These are phyloP conservation scores for Pseudogymnoascus sp. DNA, from an alignment of 2,329 filamentous ascomycete genomes.

Conservation along the genomic window DNA sequence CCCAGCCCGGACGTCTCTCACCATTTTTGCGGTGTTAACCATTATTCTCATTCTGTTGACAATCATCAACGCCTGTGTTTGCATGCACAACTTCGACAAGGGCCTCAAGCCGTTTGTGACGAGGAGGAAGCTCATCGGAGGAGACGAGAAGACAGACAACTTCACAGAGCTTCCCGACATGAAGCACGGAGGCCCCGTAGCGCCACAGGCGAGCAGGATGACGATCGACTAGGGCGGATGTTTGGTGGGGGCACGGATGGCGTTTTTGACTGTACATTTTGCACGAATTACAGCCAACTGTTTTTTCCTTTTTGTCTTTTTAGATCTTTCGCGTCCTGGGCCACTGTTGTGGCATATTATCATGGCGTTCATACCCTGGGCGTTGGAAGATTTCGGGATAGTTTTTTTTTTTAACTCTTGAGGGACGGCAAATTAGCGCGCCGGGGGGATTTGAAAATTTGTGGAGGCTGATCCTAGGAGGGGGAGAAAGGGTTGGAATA, in stretches of 20 bases:
- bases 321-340: slow-evolving; percentile 19
- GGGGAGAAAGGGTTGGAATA: not conserved
- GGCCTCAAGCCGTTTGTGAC: slow-evolving; percentile 83
- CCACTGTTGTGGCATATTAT: slow-evolving; percentile 24
- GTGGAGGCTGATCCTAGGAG: not conserved
- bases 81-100: slow-evolving; percentile 82
- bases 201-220: slow-evolving; percentile 37
- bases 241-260: not conserved
- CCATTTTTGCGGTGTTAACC: slow-evolving; percentile 88
- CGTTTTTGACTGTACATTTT: slow-evolving; percentile 20
- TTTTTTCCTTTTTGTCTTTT: slow-evolving; percentile 19
- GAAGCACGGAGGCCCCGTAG: slow-evolving; percentile 19
- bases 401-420: slow-evolving; percentile 17
- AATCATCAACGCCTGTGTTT: slow-evolving; percentile 77
- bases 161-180: slow-evolving; percentile 38
- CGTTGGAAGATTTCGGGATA: slow-evolving; percentile 20
- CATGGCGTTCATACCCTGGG: slow-evolving; percentile 25
- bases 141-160: slow-evolving; percentile 39
- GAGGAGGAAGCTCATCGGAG: slow-evolving; percentile 39
- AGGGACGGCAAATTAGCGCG: slow-evolving; percentile 8
- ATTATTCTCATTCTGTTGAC: slow-evolving; percentile 82
- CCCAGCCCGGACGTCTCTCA: slow-evolving; percentile 76
- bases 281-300: slow-evolving; percentile 17
- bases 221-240: slow-evolving; percentile 36
- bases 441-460: not conserved